Evolutionary conservation across 2,329 filamentous ascomycete genomes (phyloP).

Genomic region (Fusarium xylarioides): DNA sequence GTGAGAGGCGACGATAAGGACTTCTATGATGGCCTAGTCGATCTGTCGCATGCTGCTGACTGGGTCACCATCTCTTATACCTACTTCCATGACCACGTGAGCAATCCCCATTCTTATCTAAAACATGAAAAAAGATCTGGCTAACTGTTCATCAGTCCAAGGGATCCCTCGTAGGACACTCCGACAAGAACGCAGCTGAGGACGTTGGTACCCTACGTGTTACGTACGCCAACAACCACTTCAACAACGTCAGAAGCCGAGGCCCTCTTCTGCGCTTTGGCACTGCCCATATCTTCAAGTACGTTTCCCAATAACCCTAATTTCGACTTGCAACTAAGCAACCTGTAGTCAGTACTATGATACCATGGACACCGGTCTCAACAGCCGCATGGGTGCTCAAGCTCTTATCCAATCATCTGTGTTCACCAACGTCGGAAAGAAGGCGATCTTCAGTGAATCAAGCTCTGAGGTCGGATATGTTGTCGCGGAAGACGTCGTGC

Average conservation of each 20-base stretch:
- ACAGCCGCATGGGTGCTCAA: slow-evolving; percentile 38
- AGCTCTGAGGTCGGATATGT: slow-evolving; percentile 26
- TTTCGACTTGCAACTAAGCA: background rate
- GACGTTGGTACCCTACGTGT: slow-evolving; percentile 67
- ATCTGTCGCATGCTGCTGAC: slow-evolving; percentile 56
- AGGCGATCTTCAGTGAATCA: slow-evolving; percentile 38
- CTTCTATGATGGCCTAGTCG: slow-evolving; percentile 55
- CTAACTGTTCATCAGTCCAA: slow-evolving; percentile 50
- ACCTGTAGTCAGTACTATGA: slow-evolving; percentile 31
- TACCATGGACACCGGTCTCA: slow-evolving; percentile 40
- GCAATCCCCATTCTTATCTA: background rate
- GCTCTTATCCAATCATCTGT: slow-evolving; percentile 38
- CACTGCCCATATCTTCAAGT: slow-evolving; percentile 60
- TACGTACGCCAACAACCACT: slow-evolving; percentile 71
- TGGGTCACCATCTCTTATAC: slow-evolving; percentile 54
- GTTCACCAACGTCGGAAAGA: slow-evolving; percentile 37
- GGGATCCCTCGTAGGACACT: slow-evolving; percentile 68
- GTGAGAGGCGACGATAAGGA: slow-evolving; percentile 53
- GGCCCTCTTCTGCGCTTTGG: slow-evolving; percentile 69
- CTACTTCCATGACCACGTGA: slow-evolving; percentile 54
- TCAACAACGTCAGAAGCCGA: slow-evolving; percentile 67
- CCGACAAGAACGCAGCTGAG: slow-evolving; percentile 64
- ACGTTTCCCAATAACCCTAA: rapidly evolving
- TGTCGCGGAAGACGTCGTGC: slow-evolving; percentile 24
- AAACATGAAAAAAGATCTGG: rapidly evolving